phyloP scores from a whole-genome alignment of 148 eudicot genomes.

The Rhododendron simsii region DNA sequence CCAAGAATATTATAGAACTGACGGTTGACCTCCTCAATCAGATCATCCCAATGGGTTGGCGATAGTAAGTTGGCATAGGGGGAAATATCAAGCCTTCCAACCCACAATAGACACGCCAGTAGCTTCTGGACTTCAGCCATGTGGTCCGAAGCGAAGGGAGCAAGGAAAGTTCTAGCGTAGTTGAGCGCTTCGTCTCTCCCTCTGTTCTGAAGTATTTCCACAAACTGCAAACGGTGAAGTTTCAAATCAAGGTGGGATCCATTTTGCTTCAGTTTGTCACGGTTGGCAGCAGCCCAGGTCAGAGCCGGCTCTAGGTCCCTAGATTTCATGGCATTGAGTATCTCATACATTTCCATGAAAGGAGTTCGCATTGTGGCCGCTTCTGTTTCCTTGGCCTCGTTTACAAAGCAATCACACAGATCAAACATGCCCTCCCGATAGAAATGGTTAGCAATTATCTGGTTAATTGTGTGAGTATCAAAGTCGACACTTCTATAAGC shows the following conservation, averaged over 20 bases:
- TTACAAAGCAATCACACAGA: conserved; percentile 58
- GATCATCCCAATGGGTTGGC: conserved; percentile 58
- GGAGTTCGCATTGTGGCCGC: conserved; percentile 38
- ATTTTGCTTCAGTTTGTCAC: conserved; percentile 49
- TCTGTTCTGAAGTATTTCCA: conserved; percentile 54
- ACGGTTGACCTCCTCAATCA: conserved; percentile 47
- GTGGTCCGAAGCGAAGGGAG: conserved; percentile 45
- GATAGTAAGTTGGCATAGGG: conserved; percentile 64
- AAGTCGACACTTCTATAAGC: conserved; percentile 67
- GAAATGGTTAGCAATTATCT: conserved; percentile 69
- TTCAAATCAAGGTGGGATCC: conserved; percentile 72
- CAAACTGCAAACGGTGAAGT: conserved; percentile 57
- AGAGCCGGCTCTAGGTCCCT: conserved; percentile 63
- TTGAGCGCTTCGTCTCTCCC: conserved; percentile 58
- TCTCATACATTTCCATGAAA: conserved; percentile 59
- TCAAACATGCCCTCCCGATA: conserved; percentile 70
- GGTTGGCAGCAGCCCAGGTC: conserved; percentile 56
- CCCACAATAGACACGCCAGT: conserved; percentile 67
- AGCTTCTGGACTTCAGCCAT: conserved; percentile 68
- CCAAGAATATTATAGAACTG: conserved; percentile 74
- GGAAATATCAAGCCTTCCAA: conserved; percentile 66
- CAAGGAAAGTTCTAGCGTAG: conserved; percentile 53
- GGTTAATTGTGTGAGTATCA: conserved; percentile 49
- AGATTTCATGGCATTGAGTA: conserved; percentile 62
- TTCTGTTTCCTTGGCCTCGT: conserved; percentile 48